phyloP scores from a whole-genome alignment of 495 filamentous ascomycete species.

The Diplogelasinospora grovesii region DNA sequence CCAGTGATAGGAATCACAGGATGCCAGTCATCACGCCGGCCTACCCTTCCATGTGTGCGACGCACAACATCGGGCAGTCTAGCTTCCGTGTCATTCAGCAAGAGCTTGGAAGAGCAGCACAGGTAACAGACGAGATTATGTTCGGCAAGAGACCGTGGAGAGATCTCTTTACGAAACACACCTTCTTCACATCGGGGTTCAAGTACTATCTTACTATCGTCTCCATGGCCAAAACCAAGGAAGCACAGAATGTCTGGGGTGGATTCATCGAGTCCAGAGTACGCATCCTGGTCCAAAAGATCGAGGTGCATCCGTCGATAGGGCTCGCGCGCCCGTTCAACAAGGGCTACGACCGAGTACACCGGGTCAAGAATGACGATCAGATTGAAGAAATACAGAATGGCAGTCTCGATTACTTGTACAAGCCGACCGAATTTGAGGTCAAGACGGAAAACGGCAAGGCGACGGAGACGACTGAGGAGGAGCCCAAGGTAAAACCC shows the following conservation, averaged over 20 bases:
- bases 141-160: conserved; percentile 68
- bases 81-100: conserved; percentile 76
- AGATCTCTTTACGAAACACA: conserved; percentile 78
- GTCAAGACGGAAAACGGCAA: conserved; percentile 37
- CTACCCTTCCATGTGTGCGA: conserved; percentile 93
- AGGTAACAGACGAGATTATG: conserved; percentile 78
- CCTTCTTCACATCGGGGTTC: conserved; percentile 86
- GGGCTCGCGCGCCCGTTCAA: conserved; percentile 85
- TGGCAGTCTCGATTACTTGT: conserved; percentile 63
- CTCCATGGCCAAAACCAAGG: conserved; percentile 76
- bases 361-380: conserved; percentile 62
- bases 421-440: conserved; percentile 54
- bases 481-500: conserved; percentile 29
- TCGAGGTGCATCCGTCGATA: conserved; percentile 70
- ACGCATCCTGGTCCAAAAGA: conserved; percentile 68
- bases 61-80: conserved; percentile 83
- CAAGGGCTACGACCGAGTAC: conserved; percentile 79
- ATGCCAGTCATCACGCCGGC: conserved; percentile 98
- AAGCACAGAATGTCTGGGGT: conserved; percentile 80
- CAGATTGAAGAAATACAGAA: conserved; percentile 61
- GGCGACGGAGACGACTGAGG: conserved; percentile 36
- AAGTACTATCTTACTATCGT: conserved; percentile 91
- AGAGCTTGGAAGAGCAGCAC: conserved; percentile 70
- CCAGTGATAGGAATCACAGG: conserved; percentile 70
- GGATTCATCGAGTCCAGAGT: conserved; percentile 91